phyloP scores from a whole-genome alignment of 371 early-diverging fungal species.

The Rhizopus sp. region DNA sequence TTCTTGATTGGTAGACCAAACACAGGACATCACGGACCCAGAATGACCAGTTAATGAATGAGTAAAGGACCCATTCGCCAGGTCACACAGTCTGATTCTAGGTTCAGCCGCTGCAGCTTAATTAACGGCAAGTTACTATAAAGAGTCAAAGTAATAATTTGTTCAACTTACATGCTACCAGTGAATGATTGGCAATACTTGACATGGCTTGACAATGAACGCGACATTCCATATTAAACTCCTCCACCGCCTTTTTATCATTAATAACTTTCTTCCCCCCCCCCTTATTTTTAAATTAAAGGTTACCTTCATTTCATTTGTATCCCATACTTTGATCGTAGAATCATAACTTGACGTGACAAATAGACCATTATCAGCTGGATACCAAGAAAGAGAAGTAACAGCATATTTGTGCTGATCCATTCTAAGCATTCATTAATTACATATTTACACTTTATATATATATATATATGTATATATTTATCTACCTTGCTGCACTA shows the following conservation, averaged over 20 bases:
- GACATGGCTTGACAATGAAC: conserved; percentile 76
- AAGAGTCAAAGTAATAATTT: background rate
- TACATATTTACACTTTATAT: background rate
- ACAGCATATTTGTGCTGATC: conserved; percentile 67
- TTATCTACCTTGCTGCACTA: conserved; percentile 46
- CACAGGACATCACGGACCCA: conserved; percentile 66
- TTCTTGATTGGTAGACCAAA: conserved; percentile 85
- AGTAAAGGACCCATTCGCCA: conserved; percentile 72
- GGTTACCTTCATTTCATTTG: conserved; percentile 66
- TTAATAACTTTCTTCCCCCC: background rate
- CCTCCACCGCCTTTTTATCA: conserved; percentile 13
- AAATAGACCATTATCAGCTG: conserved; percentile 86
- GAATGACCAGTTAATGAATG: conserved; percentile 78
- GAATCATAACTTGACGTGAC: conserved; percentile 81
- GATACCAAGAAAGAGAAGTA: conserved; percentile 82
- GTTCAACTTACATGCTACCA: conserved; percentile 72
- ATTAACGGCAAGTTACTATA: conserved; percentile 4
- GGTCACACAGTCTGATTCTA: conserved; percentile 78
- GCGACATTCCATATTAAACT: conserved; percentile 61
- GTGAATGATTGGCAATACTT: conserved; percentile 68
- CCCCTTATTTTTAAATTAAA: background rate
- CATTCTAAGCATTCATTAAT: conserved; percentile 26
- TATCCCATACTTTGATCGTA: conserved; percentile 86
- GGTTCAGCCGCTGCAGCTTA: conserved; percentile 67
- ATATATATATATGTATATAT: background rate